These are phyloP conservation scores for Tetracentron sinense DNA, from an alignment of 164 flowering plant genomes.

Conservation along the genomic window DNA sequence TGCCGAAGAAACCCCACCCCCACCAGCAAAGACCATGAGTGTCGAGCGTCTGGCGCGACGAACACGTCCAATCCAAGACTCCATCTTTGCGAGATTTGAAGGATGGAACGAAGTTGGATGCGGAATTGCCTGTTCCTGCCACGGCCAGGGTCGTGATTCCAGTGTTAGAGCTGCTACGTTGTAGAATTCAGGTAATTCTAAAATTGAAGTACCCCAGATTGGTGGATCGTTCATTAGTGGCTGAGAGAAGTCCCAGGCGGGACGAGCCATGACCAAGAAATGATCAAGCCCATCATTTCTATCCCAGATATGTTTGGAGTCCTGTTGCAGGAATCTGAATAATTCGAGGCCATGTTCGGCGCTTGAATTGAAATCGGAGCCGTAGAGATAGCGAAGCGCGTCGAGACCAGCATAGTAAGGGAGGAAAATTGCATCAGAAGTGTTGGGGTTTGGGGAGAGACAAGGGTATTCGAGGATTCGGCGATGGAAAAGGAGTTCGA, in stretches of 20 bases:
- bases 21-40: conserved; percentile 80
- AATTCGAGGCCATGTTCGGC: conserved; percentile 62
- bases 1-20: conserved; percentile 57
- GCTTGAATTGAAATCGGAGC: conserved; percentile 57
- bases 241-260: conserved; percentile 93
- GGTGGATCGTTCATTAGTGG: conserved; percentile 50
- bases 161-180: conserved; percentile 66
- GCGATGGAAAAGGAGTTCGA: conserved; percentile 84
- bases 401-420: conserved; percentile 82
- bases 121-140: conserved; percentile 92
- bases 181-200: conserved; percentile 67
- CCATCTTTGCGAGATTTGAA: conserved; percentile 36
- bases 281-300: conserved; percentile 64
- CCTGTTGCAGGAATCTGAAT: conserved; percentile 32
- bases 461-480: conserved; percentile 92
- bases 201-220: conserved; percentile 82
- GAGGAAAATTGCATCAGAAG: conserved; percentile 66
- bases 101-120: conserved; percentile 94
- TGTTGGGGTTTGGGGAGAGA: conserved; percentile 51
- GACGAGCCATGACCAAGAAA: conserved; percentile 74
- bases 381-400: conserved; percentile 63
- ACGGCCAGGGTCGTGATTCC: conserved; percentile 76
- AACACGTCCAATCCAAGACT: conserved; percentile 61
- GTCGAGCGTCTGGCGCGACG: conserved; percentile 47
- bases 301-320: conserved; percentile 50